Percentiles rank a stretch among this genome's conserved stretches.
Evolutionary conservation across 116 monocot species (phyloP).

Genomic region (Cymodocea nodosa): DNA sequence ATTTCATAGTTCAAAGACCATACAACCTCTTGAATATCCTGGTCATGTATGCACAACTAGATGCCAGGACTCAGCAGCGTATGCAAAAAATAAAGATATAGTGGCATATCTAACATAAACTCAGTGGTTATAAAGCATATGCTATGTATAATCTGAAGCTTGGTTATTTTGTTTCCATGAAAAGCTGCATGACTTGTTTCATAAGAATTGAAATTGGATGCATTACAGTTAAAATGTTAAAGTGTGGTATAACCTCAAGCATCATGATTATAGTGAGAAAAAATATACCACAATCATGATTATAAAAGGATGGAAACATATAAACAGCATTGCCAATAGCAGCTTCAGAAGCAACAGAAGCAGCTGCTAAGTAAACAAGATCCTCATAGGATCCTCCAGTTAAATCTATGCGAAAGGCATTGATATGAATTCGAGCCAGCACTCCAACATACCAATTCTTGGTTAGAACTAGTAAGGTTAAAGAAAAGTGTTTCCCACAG

Average conservation of each 20-base stretch:
- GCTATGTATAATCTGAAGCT: too few species aligned
- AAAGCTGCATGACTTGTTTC: too few species aligned
- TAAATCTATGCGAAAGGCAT: conserved; percentile 81
- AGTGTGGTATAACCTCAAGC: background rate
- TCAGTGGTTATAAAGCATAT: too few species aligned
- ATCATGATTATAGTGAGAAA: conserved; percentile 2
- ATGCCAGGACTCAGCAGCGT: too few species aligned
- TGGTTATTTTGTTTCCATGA: too few species aligned
- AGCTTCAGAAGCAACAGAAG: conserved; percentile 45
- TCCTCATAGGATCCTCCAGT: conserved; percentile 54
- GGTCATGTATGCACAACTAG: too few species aligned
- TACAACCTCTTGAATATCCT: too few species aligned
- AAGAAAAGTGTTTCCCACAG: conserved; percentile 16
- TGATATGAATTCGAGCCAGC: conserved; percentile 75
- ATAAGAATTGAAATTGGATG: too few species aligned
- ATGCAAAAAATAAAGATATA: too few species aligned
- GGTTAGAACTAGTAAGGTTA: conserved; percentile 70
- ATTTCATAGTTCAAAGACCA: too few species aligned
- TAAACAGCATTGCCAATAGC: conserved; percentile 90
- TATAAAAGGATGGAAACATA: conserved; percentile 93
- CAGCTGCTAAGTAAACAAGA: conserved; percentile 44
- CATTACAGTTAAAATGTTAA: too few species aligned
- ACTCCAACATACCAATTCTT: conserved; percentile 71
- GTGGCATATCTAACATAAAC: too few species aligned
- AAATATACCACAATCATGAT: conserved; percentile 91